These are phyloP conservation scores for Xerocomus brunneocitrinus DNA, from an alignment of 768 basidiomycete species.

Conservation along the genomic window DNA sequence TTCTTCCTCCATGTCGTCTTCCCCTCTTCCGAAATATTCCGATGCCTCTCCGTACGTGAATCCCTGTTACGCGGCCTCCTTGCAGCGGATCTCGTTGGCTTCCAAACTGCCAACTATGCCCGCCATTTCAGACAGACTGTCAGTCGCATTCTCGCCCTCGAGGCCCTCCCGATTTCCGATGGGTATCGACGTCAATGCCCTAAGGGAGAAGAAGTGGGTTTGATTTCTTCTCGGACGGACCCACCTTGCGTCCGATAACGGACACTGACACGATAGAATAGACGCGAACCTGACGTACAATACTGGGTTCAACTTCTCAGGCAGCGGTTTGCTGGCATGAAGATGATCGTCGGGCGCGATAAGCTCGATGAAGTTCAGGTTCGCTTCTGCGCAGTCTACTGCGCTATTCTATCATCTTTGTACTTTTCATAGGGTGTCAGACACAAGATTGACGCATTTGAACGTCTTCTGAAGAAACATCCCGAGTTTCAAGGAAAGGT, in stretches of 20 bases:
- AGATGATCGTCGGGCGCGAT: constrained; percentile 82
- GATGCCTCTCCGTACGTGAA: constrained; percentile 77
- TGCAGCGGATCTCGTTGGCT: constrained; percentile 90
- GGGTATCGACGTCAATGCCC: constrained; percentile 74
- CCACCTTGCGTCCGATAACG: not conserved
- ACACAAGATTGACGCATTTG: constrained; percentile 82
- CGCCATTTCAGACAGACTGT: constrained; percentile 85
- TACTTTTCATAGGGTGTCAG: constrained; percentile 53
- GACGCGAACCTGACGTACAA: constrained; percentile 68
- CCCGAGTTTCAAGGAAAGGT: constrained; percentile 80
- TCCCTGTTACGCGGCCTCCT: constrained; percentile 83
- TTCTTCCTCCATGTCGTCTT: constrained; percentile 99
- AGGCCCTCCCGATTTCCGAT: constrained; percentile 86
- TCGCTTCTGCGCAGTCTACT: not conserved
- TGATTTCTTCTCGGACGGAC: too few species aligned
- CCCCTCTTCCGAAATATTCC: constrained; percentile 92
- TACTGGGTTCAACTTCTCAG: constrained; percentile 80
- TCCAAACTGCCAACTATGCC: constrained; percentile 83
- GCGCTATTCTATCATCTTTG: not conserved
- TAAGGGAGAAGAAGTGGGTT: constrained; percentile 64
- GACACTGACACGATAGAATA: constrained; percentile 26
- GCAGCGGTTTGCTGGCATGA: constrained; percentile 81
- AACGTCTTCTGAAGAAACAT: constrained; percentile 70
- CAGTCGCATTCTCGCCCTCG: constrained; percentile 70
- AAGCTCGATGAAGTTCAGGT: constrained; percentile 81